Evolutionary conservation across 768 basidiomycete species (phyloP), one percentile per base, ranked within the genome.

Genomic region (Suillus lakei): DNA sequence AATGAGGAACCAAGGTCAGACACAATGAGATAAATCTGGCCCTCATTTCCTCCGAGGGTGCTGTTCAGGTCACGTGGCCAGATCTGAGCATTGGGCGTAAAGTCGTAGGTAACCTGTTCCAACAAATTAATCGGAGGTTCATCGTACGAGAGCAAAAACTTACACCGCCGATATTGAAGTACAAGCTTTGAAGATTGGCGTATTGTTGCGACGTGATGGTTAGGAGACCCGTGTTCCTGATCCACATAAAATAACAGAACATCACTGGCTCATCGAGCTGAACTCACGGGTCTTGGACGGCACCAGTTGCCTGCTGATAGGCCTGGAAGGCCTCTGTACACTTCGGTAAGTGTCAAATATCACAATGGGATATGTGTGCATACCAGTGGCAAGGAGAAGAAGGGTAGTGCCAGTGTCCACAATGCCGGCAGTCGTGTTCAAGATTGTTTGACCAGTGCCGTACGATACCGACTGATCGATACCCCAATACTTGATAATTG

Each of bases 21-120:
- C n/a, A 81, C 78, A 69, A 89, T 81, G 66, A 88, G 79, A 68
- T 89, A 91, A 67, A 90, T 89, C 62, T 75, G 74, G 69, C 72
- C 69, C 5, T 76, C 67, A 32, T 77, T 72, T 54, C 91, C 91
- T 63, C 88, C 88, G 16, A 92, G 82, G 39, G 77, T 75, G 18
- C 78, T 74, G 77, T 92, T 91, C 66, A 86, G 78, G 4, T 78
- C 69, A 59, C 87, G 85, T 1, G 90, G 90, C 88, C 89, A 91
- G 67, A 88, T 86, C 80, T 92, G 90, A 5, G 87, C 89, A 69
- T 90, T 88, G 16, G 86, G 73, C 4, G 85, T 87, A 62, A 91
- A 68, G 73, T 86, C 85, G 70, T 82, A 88, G 10, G 81, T 82
- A 18, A 76, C 76, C 84, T 86, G 65, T 51, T 41, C 55, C 8